phyloP scores from a whole-genome alignment of 805 yeast species.

The Metschnikowia cubensis region DNA sequence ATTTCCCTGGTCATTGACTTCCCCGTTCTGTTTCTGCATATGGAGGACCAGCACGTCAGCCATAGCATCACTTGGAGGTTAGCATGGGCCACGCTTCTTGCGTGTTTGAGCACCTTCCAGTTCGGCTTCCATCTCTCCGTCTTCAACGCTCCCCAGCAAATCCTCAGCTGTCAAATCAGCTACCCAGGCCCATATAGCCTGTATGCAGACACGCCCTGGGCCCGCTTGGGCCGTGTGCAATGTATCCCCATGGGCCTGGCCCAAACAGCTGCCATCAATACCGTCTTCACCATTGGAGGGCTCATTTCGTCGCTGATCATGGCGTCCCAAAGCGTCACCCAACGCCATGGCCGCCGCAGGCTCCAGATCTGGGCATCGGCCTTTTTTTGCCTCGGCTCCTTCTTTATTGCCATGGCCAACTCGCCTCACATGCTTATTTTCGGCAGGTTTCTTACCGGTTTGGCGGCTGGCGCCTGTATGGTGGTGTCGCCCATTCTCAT shows the following conservation, averaged over 20 bases:
- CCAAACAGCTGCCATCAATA: slow-evolving; percentile 25
- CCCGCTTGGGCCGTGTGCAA: slow-evolving; percentile 18
- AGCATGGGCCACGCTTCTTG: slow-evolving; percentile 34
- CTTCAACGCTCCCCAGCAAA: slow-evolving; percentile 31
- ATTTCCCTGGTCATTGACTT: too few relatives aligned
- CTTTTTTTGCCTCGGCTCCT: slow-evolving; percentile 26
- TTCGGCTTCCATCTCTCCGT: slow-evolving; percentile 40
- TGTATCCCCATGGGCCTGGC: slow-evolving; percentile 28
- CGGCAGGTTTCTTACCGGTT: slow-evolving; percentile 35
- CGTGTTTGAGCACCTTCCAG: slow-evolving; percentile 34
- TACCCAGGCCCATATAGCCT: slow-evolving; percentile 6
- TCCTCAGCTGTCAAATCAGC: slow-evolving; percentile 26
- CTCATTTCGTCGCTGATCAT: slow-evolving; percentile 27
- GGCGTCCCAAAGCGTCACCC: slow-evolving; percentile 25
- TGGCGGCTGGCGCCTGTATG: slow-evolving; percentile 38
- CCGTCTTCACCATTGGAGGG: slow-evolving; percentile 37
- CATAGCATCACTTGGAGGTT: slow-evolving; percentile 25
- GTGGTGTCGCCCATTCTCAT: slow-evolving; percentile 40
- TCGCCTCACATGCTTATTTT: slow-evolving; percentile 18
- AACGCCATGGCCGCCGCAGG: slow-evolving; percentile 23
- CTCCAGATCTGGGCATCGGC: slow-evolving; percentile 17
- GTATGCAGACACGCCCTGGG: slow-evolving; percentile 29
- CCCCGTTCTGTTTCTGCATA: not conserved
- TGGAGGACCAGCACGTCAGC: slow-evolving; percentile 9
- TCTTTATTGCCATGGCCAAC: slow-evolving; percentile 25